A percentile compares a stretch with the other conserved stretches of the same genome.
phyloP scores from a whole-genome alignment of 306 rosid genomes.

The Cucurbita moschata region DNA sequence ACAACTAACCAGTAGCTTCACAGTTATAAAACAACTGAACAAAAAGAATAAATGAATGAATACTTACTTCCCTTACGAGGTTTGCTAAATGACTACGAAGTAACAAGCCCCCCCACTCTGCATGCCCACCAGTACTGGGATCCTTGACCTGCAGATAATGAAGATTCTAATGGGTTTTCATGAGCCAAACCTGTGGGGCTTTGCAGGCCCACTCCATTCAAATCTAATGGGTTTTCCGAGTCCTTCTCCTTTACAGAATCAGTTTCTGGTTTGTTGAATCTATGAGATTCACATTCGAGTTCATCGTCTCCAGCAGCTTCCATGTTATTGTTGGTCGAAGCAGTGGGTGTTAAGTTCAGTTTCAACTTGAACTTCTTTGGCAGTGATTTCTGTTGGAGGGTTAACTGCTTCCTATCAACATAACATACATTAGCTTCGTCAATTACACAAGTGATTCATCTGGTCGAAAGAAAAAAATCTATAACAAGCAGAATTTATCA shows the following conservation, averaged over 20 bases:
- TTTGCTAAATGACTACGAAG: background rate
- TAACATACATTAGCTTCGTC: background rate
- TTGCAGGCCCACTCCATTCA: background rate
- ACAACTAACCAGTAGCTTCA: background rate
- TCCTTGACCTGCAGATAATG: background rate
- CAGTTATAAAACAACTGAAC: background rate
- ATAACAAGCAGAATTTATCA: too few relatives aligned
- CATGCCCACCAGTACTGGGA: background rate
- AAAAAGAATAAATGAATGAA: background rate
- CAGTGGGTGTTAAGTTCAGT: background rate
- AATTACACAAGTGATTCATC: background rate
- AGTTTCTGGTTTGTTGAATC: background rate
- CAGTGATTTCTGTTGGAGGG: background rate
- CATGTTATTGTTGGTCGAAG: background rate
- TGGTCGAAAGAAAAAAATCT: too few relatives aligned
- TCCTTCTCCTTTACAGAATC: background rate
- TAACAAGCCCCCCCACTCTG: background rate
- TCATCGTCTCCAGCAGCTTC: background rate
- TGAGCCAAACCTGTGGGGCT: background rate
- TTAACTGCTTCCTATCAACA: background rate
- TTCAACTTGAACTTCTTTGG: background rate
- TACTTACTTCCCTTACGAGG: background rate
- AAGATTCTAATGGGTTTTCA: background rate
- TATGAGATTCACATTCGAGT: background rate
- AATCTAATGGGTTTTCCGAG: background rate